Percentiles rank a stretch among this genome's conserved stretches.
These are phyloP conservation scores for Bothriochloa decipiens DNA, from an alignment of 176 grass and related monocot genomes.

Conservation along the genomic window DNA sequence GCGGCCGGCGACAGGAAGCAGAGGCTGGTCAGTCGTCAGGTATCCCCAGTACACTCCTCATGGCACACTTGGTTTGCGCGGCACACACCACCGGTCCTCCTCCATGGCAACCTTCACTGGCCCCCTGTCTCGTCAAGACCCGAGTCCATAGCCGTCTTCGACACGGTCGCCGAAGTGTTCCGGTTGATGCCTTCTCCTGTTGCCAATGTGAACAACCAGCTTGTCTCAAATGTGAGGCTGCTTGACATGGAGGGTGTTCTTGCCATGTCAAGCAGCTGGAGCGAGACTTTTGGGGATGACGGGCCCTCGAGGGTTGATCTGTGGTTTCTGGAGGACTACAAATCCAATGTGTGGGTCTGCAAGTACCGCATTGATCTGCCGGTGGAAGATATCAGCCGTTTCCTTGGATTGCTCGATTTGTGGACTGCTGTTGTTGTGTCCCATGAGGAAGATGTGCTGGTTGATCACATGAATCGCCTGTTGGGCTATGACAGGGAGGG, in stretches of 20 bases:
- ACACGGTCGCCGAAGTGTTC: constrained; percentile 23
- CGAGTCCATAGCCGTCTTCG: constrained; percentile 7
- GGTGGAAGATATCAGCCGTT: background rate
- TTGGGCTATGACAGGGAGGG: background rate
- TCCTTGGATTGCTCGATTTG: background rate
- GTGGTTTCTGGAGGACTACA: constrained; percentile 11
- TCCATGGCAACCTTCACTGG: constrained; percentile 32
- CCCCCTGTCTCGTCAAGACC: background rate
- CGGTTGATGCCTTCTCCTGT: constrained; percentile 1
- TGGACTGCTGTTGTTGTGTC: background rate
- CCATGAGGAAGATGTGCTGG: background rate
- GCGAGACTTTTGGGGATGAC: too few relatives aligned
- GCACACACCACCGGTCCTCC: background rate
- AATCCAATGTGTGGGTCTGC: background rate
- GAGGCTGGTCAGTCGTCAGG: background rate
- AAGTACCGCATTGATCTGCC: background rate
- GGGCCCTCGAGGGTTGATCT: background rate
- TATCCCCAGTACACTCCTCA: background rate
- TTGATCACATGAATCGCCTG: background rate
- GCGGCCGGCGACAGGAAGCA: constrained; percentile 1
- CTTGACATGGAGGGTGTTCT: constrained; percentile 10
- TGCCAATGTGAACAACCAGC: background rate
- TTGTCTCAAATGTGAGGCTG: background rate
- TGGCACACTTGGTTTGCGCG: background rate
- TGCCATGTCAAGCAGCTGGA: background rate